Evolutionary conservation across 345 rosid genomes (phyloP), one percentile per base, ranked within the genome.

Genomic region (Sisymbrium irio): DNA sequence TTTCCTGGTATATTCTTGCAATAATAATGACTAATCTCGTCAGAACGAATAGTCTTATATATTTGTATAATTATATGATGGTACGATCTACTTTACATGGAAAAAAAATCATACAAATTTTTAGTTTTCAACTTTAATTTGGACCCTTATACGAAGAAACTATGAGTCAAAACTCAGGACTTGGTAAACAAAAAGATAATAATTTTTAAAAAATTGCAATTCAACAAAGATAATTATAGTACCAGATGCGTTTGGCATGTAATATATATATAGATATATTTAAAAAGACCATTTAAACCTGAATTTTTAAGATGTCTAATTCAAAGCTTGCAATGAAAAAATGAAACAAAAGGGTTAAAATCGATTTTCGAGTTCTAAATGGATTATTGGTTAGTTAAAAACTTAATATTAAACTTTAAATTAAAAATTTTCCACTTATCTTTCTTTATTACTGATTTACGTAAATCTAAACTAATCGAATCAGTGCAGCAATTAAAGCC

Each of bases 1-100:
- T 22, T 71, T 12, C 32, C 15, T 39, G 53, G 13, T 50, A 27
- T 71, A 71, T 49, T 37, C 61, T 61, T 50, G 41, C 28, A 61
- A 37, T 50, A 49, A 70, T 36, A 11, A 46, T 47, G 47, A 36
- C 49, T n/a, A n/a, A n/a, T n/a, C n/a, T 49, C 17, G 36, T 35
- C 28, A 46, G 49, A 70, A 39, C 59, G 40, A 61, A 50, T 71
- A 61, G 37, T 22, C 33, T 36, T 39, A 9, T 39, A 71, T 9
- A 33, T 57, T 9, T 44, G 15, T 57, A 22, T 47, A 47, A 15
- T 11, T 4, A 15, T 1, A 15, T 15, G 11, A 28, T 49, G 32
- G n/a, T 27, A 49, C 40, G 14, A 36, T 37, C 25, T 46, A n/a
- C 12, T 61, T 3, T 49, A 4, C 32, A 7, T 22, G 18, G 13